A percentile compares a stretch with the other conserved stretches of the same genome.
Evolutionary conservation across 2,329 filamentous ascomycete species (phyloP).

Genomic region (Botryosphaeria dothidea): DNA sequence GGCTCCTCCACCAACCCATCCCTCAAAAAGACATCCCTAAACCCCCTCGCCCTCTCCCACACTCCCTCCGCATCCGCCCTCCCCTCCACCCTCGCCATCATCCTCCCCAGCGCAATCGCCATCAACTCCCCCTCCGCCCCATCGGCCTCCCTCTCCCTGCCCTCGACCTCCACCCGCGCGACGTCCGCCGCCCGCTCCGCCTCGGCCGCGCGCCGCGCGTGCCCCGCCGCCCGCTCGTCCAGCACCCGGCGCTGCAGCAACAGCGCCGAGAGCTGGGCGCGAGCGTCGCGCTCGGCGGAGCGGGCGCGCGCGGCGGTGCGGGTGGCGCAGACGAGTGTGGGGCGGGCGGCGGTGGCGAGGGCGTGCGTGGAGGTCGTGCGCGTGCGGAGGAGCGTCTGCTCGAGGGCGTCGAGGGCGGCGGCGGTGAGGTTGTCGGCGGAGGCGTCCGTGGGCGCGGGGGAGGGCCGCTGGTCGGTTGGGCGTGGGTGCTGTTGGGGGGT

Average conservation of each 20-base stretch:
- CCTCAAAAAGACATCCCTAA: neutral
- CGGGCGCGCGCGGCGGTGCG: neutral
- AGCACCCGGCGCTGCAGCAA: slow-evolving; percentile 1
- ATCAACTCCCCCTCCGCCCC: neutral
- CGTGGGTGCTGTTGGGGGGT: neutral
- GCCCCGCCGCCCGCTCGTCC: neutral
- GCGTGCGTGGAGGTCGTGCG: neutral
- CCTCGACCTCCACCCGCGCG: neutral
- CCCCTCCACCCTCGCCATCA: neutral
- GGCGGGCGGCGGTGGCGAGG: neutral
- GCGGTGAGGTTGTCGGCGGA: neutral
- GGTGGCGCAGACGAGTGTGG: neutral
- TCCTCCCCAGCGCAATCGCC: neutral
- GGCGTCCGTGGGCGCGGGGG: neutral
- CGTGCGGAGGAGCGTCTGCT: neutral
- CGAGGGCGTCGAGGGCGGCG: neutral
- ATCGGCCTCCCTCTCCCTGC: neutral
- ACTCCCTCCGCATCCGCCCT: neutral
- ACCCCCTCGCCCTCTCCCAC: neutral
- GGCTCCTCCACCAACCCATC: neutral
- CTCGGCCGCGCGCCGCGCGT: neutral
- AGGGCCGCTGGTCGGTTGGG: neutral
- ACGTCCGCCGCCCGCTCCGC: neutral
- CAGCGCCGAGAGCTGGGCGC: neutral
- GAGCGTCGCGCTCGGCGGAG: neutral